Conservation (phyloP, 2,329 filamentous ascomycete species). For the Tolypocladium sp. region DNA sequence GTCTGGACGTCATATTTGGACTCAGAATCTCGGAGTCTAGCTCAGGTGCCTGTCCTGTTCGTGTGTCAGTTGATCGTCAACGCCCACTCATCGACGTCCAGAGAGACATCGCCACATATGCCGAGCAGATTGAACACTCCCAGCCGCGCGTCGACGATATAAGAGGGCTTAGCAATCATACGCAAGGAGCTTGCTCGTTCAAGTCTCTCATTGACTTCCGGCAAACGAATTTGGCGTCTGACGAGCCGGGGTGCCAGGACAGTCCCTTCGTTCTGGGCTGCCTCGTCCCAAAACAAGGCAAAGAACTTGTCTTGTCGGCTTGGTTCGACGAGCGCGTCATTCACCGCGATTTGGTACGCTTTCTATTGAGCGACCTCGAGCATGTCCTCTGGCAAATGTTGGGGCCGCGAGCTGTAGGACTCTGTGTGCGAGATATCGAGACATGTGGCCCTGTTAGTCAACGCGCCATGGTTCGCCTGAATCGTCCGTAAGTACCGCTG, state of each 20-base stretch:
- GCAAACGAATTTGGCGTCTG: background rate
- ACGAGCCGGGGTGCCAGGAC: background rate
- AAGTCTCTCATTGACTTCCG: background rate
- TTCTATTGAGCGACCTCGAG: background rate
- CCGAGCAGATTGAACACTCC: background rate
- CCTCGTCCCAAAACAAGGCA: background rate
- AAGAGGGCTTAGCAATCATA: background rate
- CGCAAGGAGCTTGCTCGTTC: background rate
- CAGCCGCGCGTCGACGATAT: background rate
- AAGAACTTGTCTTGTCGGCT: background rate
- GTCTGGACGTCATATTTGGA: background rate
- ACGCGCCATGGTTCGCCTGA: conserved; percentile 1
- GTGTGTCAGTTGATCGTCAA: background rate
- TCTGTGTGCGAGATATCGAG: background rate
- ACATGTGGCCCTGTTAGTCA: background rate
- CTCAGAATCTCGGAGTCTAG: background rate
- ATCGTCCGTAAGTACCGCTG: background rate
- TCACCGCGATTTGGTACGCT: background rate
- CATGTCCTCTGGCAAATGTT: background rate
- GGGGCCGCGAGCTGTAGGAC: background rate
- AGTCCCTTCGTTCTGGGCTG: background rate
- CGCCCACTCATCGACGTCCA: background rate
- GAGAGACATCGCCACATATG: background rate
- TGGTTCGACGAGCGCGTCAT: background rate
- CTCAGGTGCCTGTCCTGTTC: background rate